Evolutionary conservation across 208 protist genomes (phyloP), one percentile per base, ranked within the genome.

Genomic region (Leishmania amazonensis): DNA sequence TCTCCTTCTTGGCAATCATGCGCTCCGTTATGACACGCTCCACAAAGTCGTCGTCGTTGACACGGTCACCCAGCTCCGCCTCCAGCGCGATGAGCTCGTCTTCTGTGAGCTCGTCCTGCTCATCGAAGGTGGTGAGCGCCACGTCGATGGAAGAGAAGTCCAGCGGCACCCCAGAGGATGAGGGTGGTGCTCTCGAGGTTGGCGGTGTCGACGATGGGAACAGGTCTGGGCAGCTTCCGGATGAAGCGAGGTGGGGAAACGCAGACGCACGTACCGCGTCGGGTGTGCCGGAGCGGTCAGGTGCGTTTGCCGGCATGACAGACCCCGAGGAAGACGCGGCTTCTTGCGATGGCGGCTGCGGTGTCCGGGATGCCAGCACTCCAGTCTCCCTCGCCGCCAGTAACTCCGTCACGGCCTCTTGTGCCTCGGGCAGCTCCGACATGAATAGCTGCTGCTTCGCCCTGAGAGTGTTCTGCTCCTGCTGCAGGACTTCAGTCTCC

Each of bases 1-100:
- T 80, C 82, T 97, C 94, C 84, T 95, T 97, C 81, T 97, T 97
- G 21, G 77, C 89, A 38, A 97, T 94, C 80, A 97, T 88, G 72
- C 87, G 89, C 75, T 93, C 89, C 76, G 87, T 94, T 89, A 97
- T 94, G 51, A 96, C 51, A 47, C 86, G 81, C 86, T 97, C 93
- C 19, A 95, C 92, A 64, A 90, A 85, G 17, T 89, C 92, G 75
- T 93, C 91, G 73, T 96, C 90, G 72, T 95, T 86, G 57, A 95
- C 82, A n/a, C 78, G 83, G 28, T 94, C 91, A 38, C 85, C 90
- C 45, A 96, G 83, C 75, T 96, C 90, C 58, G 76, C 85, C 74
- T 96, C 94, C 65, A 96, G 92, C 11, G 87, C 88, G 40, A 94
- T 83, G 19, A 97, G 88, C 85, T 97, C 93, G 40, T 94, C 95